Evolutionary conservation across 768 basidiomycete genomes (phyloP).

Genomic region (Boletus tylopilopsis): DNA sequence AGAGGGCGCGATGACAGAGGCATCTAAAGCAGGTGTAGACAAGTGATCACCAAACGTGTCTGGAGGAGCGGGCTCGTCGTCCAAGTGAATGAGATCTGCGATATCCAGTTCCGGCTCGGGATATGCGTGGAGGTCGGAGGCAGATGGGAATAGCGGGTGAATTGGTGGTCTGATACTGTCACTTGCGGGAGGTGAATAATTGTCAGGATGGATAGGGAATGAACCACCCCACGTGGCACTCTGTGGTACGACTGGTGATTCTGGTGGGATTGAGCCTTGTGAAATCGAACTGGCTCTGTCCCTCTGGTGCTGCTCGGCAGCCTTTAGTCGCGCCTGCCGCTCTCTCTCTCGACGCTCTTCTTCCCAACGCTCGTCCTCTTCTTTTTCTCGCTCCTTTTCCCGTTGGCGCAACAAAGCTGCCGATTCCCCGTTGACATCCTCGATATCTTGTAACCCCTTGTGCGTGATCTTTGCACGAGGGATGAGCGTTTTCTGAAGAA

Average conservation of each 20-base stretch:
- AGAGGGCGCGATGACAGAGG: conserved; percentile 3
- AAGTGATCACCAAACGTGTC: conserved; percentile 28
- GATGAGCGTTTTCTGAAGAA: conserved; percentile 63
- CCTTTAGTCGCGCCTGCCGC: conserved; percentile 56
- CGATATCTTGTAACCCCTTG: conserved; percentile 90
- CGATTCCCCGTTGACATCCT: conserved; percentile 63
- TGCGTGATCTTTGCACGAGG: conserved; percentile 84
- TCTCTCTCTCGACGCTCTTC: conserved; percentile 66
- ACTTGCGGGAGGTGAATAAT: conserved; percentile 23
- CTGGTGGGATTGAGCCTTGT: conserved; percentile 61
- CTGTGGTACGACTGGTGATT: conserved; percentile 55
- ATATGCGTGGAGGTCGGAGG: conserved; percentile 37
- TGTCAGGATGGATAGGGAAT: conserved; percentile 40
- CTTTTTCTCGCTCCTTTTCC: conserved; percentile 58
- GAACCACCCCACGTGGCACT: conserved; percentile 59
- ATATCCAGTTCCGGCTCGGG: conserved; percentile 67
- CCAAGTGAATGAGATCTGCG: conserved; percentile 73
- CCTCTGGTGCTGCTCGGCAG: conserved; percentile 38
- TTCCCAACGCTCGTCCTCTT: conserved; percentile 60
- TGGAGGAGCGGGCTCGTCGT: conserved; percentile 49
- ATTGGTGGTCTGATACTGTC: conserved; percentile 26
- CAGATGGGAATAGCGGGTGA: conserved; percentile 35
- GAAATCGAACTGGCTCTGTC: conserved; percentile 48
- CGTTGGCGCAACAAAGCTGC: conserved; percentile 34
- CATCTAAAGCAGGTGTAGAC: conserved; percentile 16